Percentiles rank a stretch among this genome's conserved stretches.
Evolutionary conservation across 257 asterid genomes (phyloP).

Genomic region (Scutellaria minor): DNA sequence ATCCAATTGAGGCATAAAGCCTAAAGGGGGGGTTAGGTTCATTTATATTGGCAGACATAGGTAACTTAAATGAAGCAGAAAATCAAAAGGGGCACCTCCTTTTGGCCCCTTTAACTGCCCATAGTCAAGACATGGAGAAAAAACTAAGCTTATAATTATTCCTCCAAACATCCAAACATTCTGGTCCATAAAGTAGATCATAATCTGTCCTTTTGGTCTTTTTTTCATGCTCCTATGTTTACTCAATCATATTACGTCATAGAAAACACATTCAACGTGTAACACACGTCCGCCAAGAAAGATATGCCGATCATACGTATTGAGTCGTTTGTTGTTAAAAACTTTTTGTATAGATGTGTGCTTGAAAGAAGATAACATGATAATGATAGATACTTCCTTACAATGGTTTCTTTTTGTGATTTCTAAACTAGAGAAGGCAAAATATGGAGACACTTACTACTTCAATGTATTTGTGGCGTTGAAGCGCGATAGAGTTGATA

Average conservation of each 20-base stretch:
- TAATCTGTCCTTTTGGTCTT: constrained; percentile 28
- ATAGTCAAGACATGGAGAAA: constrained; percentile 43
- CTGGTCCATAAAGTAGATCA: constrained; percentile 30
- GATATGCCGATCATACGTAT: neutral
- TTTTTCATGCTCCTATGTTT: constrained; percentile 22
- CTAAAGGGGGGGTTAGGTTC: constrained; percentile 19
- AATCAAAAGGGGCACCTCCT: constrained; percentile 31
- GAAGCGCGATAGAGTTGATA: constrained; percentile 55
- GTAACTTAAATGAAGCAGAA: constrained; percentile 32
- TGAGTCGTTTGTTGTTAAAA: neutral
- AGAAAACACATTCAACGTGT: neutral
- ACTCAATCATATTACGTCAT: constrained; percentile 1
- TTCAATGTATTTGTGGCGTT: constrained; percentile 44
- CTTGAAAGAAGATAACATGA: neutral
- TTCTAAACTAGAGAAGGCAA: constrained; percentile 27
- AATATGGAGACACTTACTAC: constrained; percentile 43
- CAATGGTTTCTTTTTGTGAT: constrained; percentile 14
- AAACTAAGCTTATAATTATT: constrained; percentile 30
- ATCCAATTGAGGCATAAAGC: constrained; percentile 36
- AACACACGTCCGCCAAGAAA: neutral
- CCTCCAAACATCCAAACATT: constrained; percentile 32
- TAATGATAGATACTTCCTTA: neutral
- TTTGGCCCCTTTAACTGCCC: constrained; percentile 43
- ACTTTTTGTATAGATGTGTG: neutral
- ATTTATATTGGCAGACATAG: constrained; percentile 37